Base-by-base conservation (phyloP, 108 stramenopile genomes). In the Poteriospumella lacustris region DNA sequence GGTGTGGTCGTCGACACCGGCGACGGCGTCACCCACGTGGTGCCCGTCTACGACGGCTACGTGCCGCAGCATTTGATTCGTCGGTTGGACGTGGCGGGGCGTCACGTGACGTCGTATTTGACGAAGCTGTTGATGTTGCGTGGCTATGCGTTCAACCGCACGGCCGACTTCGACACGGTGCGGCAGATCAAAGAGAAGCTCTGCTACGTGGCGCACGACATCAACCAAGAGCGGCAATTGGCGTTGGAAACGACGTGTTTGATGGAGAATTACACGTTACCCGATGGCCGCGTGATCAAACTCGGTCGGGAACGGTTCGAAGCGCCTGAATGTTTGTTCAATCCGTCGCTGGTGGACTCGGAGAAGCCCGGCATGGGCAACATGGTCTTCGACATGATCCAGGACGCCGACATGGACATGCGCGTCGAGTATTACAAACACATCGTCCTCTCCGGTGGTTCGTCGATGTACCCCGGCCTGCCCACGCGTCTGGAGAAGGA, bases 321-420 rank as follows among this genome's bases (percentile, higher is more conserved):
- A 70, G 87, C 88, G 24, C 86, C 88, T 1, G 89, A 90, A 68
- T 83, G 85, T 34, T 76, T 90, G 39, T 90, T 90, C 72, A 59
- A 84, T 52, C 89, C 89, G 0, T 56, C 77, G 58, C 85, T 90
- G n/a, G 69, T 89, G 44, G 88, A 90, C 44, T 75, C 76, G 58
- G 89, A 90, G 60, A 60, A 83, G 76, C 69, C 72, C 39, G 89
- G 89, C 15, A 76, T 90, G 58, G 70, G 82, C 2, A 87, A 90
- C 56, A 83, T 90, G 87, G 87, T 90, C 58, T 90, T 89, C 70
- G 86, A 90, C 76, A 87, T 88, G 86, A 89, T 90, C 64, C 85
- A 90, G 73, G 84, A 80, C 44, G 79, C 89, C 19, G 87, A 87
- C 39, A 88, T 90, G 70, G 89, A 90, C 72, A 79, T 68, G 29